Conservation (phyloP, 1,284 basidiomycete species). For the Naganishia sp. region DNA sequence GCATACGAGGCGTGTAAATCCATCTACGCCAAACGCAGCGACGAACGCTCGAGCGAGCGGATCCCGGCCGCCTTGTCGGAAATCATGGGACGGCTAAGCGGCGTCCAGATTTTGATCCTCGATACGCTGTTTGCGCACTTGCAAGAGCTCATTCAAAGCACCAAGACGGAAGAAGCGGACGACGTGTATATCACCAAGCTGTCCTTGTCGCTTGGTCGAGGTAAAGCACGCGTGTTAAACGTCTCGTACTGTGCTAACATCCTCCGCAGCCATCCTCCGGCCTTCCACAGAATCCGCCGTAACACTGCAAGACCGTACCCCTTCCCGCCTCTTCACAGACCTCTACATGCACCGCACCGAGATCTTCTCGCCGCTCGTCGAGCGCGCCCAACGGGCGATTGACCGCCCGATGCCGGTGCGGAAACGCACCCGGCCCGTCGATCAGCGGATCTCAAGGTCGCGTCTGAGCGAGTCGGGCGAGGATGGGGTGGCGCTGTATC, state of each 20-base stretch:
- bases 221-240: slow-evolving; percentile 58
- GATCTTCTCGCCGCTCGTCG: slow-evolving; percentile 77
- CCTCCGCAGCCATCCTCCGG: slow-evolving; percentile 67
- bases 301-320: slow-evolving; percentile 82
- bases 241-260: background rate
- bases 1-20: slow-evolving; percentile 86
- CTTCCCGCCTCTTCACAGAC: slow-evolving; percentile 77
- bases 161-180: slow-evolving; percentile 66
- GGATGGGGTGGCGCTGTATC: slow-evolving; percentile 26
- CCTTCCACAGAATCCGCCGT: slow-evolving; percentile 78
- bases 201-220: slow-evolving; percentile 78
- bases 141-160: slow-evolving; percentile 69
- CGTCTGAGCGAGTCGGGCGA: slow-evolving; percentile 29
- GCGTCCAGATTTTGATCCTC: slow-evolving; percentile 77
- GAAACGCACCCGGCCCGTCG: slow-evolving; percentile 83
- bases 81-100: slow-evolving; percentile 72
- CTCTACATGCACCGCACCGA: slow-evolving; percentile 72
- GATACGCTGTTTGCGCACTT: slow-evolving; percentile 78
- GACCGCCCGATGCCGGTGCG: slow-evolving; percentile 76
- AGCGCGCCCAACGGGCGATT: slow-evolving; percentile 79
- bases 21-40: slow-evolving; percentile 67
- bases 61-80: slow-evolving; percentile 55
- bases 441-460: slow-evolving; percentile 67
- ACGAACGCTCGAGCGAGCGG: slow-evolving; percentile 65
- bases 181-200: slow-evolving; percentile 82